Conservation (phyloP, 768 basidiomycete genomes). For the Psilocybe subaeruginosa region DNA sequence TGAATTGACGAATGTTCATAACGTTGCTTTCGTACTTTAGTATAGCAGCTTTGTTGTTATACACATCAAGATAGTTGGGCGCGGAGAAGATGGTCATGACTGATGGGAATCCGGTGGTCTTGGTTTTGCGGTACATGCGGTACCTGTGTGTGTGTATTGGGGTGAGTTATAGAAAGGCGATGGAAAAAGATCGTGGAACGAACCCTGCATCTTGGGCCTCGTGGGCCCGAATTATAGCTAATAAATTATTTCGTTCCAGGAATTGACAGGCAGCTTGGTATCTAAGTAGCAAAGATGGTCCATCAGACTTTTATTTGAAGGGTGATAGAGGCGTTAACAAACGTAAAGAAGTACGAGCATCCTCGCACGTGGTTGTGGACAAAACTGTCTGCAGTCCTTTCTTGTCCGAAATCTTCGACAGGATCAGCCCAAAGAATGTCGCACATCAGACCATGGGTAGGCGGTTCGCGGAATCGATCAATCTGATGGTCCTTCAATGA, state of each 20-base stretch:
- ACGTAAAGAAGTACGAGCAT: conserved; percentile 91
- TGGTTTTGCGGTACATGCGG: conserved; percentile 99
- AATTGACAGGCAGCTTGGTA: conserved; percentile 98
- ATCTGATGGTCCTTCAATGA: conserved; percentile 51
- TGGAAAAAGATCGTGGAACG: conserved; percentile 22
- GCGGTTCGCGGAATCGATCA: conserved; percentile 98
- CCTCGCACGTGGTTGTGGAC: conserved; percentile 96
- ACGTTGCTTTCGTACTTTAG: conserved; percentile 99
- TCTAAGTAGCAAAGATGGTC: conserved; percentile 38
- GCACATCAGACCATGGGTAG: conserved; percentile 97
- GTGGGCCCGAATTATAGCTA: conserved; percentile 97
- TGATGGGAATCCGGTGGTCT: conserved; percentile 96
- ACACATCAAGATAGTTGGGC: conserved; percentile 97
- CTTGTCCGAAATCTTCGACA: conserved; percentile 94
- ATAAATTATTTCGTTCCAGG: conserved; percentile 93
- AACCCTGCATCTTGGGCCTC: conserved; percentile 99
- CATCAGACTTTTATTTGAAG: conserved; percentile 4
- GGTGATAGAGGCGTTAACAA: conserved; percentile 16
- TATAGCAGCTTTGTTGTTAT: conserved; percentile 99
- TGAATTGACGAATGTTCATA: conserved; percentile 98
- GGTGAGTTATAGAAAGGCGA: conserved; percentile 7
- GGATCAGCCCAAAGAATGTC: conserved; percentile 99
- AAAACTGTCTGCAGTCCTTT: conserved; percentile 90
- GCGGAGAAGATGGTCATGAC: conserved; percentile 99
- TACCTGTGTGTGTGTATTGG: conserved; percentile 58